phyloP scores from a whole-genome alignment of 495 filamentous ascomycete species.

The Hyaloscypha variabilis region DNA sequence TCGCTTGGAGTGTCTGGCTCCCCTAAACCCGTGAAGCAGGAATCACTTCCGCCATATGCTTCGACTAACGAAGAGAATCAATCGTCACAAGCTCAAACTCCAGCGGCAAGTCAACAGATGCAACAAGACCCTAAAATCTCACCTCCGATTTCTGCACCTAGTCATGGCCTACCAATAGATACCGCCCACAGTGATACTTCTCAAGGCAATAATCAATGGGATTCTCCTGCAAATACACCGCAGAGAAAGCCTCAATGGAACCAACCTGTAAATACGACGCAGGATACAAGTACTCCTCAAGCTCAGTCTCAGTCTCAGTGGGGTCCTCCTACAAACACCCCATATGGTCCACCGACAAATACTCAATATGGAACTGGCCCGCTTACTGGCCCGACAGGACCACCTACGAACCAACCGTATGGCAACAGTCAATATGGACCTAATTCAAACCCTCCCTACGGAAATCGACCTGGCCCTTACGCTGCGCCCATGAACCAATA shows the following conservation, averaged over 20 bases:
- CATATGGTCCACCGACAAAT: background rate
- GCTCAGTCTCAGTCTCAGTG: background rate
- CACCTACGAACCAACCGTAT: background rate
- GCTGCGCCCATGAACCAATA: background rate
- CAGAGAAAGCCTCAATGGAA: constrained; percentile 6
- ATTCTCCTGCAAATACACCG: background rate
- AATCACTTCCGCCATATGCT: constrained; percentile 12
- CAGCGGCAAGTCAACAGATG: background rate
- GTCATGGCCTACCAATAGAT: background rate
- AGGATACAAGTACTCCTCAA: constrained; percentile 2
- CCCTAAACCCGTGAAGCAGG: constrained; percentile 28
- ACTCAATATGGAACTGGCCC: background rate
- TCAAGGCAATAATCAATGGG: background rate
- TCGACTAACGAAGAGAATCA: constrained; percentile 1
- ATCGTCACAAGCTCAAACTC: constrained; percentile 6
- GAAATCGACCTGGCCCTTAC: constrained; percentile 6
- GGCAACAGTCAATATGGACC: constrained; percentile 16
- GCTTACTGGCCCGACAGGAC: background rate
- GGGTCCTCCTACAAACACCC: background rate
- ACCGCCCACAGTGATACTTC: background rate
- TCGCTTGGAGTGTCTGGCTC: constrained; percentile 32
- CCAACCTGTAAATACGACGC: background rate
- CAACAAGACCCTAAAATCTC: background rate
- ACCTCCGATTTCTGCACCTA: constrained; percentile 2
- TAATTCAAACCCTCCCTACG: constrained; percentile 2